phyloP scores from a whole-genome alignment of 2,329 filamentous ascomycete genomes.

The Penicillium janthinellum region DNA sequence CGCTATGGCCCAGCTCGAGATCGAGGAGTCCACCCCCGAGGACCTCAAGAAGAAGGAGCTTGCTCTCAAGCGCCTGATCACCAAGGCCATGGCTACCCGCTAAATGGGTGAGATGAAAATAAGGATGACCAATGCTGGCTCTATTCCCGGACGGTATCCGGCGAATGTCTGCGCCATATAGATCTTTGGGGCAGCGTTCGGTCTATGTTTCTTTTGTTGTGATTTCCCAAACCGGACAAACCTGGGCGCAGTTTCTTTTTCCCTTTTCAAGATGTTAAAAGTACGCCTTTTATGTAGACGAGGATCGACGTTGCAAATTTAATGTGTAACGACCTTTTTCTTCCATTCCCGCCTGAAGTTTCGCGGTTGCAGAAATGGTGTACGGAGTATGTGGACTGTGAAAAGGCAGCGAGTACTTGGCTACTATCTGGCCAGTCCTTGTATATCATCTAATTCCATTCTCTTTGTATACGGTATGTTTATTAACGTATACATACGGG shows the following conservation, averaged over 20 bases:
- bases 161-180: conserved; percentile 25
- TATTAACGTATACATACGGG: neutral
- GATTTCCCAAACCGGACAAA: conserved; percentile 26
- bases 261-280: conserved; percentile 27
- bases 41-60: conserved; percentile 99
- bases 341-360: neutral
- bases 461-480: too few relatives aligned
- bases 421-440: too few relatives aligned
- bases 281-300: conserved; percentile 34
- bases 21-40: conserved; percentile 87
- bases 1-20: conserved; percentile 95
- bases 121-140: conserved; percentile 27
- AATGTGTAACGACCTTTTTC: conserved; percentile 34
- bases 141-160: conserved; percentile 16
- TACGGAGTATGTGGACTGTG: too few relatives aligned
- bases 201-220: conserved; percentile 27
- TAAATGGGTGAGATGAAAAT: conserved; percentile 54
- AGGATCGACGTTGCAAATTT: conserved; percentile 35
- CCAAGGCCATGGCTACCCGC: conserved; percentile 94
- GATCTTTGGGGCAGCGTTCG: conserved; percentile 26
- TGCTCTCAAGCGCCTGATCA: conserved; percentile 94
- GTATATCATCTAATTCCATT: too few relatives aligned
- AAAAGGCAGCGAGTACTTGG: too few relatives aligned
- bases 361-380: too few relatives aligned
- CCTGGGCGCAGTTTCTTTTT: conserved; percentile 29